Conservation (phyloP, 345 rosid genomes). For the Hirschfeldia incana region DNA sequence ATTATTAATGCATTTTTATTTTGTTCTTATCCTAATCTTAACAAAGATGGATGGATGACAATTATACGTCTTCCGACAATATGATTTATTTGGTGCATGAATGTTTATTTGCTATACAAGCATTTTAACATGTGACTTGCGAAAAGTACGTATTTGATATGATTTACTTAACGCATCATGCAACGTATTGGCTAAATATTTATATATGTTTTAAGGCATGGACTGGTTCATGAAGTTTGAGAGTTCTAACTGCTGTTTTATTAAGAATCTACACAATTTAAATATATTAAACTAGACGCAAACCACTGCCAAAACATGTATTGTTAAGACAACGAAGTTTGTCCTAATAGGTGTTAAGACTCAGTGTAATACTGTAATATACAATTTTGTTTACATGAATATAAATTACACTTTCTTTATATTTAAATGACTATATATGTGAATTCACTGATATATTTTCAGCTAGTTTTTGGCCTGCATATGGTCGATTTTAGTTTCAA, state of each 20-base stretch:
- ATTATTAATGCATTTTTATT: slow-evolving; percentile 6
- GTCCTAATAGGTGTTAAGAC: slow-evolving; percentile 34
- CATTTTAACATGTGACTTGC: slow-evolving; percentile 34
- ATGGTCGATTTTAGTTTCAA: too few relatives aligned
- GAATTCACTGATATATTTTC: too few relatives aligned
- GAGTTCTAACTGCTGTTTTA: slow-evolving; percentile 32
- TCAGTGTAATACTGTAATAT: slow-evolving; percentile 30
- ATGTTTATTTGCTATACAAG: slow-evolving; percentile 33
- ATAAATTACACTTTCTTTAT: background rate
- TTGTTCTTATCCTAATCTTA: slow-evolving; percentile 36
- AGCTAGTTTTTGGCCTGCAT: too few relatives aligned
- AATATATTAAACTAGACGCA: background rate
- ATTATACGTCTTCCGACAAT: slow-evolving; percentile 30
- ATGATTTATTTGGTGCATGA: slow-evolving; percentile 32
- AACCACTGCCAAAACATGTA: slow-evolving; percentile 38
- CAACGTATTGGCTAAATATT: slow-evolving; percentile 34
- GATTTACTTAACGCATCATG: slow-evolving; percentile 31
- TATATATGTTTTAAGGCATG: slow-evolving; percentile 17
- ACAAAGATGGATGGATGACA: slow-evolving; percentile 20
- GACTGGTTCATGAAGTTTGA: slow-evolving; percentile 27
- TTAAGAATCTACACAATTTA: slow-evolving; percentile 10
- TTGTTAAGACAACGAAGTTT: slow-evolving; percentile 27
- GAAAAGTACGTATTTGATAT: slow-evolving; percentile 32
- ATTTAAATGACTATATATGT: background rate
- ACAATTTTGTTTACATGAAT: slow-evolving; percentile 2